These are phyloP conservation scores for Amorphotheca resinae DNA, from an alignment of 495 filamentous ascomycete species.

Conservation along the genomic window DNA sequence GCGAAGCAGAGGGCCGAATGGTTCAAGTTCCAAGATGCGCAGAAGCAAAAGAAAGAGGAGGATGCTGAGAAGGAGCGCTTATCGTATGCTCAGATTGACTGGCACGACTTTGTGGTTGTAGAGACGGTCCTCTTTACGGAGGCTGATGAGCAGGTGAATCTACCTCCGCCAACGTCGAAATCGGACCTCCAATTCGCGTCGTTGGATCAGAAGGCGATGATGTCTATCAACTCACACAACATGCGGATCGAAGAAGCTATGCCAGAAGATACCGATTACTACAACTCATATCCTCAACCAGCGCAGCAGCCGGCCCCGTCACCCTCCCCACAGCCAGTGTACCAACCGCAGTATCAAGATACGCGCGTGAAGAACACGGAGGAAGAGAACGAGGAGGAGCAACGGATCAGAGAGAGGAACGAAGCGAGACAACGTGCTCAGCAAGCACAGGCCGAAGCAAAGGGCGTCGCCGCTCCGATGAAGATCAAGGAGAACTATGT, in stretches of 20 bases:
- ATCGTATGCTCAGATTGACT: conserved; percentile 86
- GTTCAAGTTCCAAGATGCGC: conserved; percentile 68
- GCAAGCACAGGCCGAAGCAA: conserved; percentile 65
- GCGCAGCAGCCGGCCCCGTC: conserved; percentile 23
- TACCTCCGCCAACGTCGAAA: conserved; percentile 80
- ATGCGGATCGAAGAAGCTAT: conserved; percentile 92
- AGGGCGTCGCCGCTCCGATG: conserved; percentile 60
- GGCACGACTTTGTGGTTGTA: conserved; percentile 94
- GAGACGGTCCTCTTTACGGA: conserved; percentile 94
- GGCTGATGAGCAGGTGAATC: conserved; percentile 69
- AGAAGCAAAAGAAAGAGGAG: conserved; percentile 83
- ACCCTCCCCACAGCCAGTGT: conserved; percentile 13
- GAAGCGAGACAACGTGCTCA: conserved; percentile 61
- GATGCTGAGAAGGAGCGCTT: conserved; percentile 74
- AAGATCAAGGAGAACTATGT: conserved; percentile 90
- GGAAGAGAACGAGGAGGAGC: conserved; percentile 54
- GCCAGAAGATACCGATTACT: conserved; percentile 62
- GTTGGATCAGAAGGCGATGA: conserved; percentile 83
- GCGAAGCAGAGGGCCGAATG: conserved; percentile 80
- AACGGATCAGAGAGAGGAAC: conserved; percentile 51
- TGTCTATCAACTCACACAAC: conserved; percentile 60
- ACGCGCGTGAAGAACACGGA: conserved; percentile 22
- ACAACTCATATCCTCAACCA: conserved; percentile 41
- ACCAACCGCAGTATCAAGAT: conserved; percentile 19
- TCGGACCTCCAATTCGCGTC: conserved; percentile 87